Evolutionary conservation across 495 filamentous ascomycete species (phyloP).

Genomic region (Lasiosphaeris hirsuta): DNA sequence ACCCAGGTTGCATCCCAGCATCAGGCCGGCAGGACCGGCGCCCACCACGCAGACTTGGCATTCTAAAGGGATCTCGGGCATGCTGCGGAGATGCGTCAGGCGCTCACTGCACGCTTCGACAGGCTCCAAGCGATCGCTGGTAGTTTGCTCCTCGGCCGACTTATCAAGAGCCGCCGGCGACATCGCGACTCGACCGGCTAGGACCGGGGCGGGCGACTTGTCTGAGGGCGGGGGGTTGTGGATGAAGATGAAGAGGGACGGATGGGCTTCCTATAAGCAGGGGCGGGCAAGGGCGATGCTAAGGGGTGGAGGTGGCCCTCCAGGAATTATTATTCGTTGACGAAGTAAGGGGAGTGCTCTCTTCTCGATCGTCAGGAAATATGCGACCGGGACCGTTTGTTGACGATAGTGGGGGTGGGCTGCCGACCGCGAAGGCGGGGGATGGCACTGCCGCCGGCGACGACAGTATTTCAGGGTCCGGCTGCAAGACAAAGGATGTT

Average conservation of each 20-base stretch:
- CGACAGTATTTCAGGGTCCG: no score
- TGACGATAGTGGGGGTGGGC: neutral
- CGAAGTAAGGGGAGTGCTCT: no score
- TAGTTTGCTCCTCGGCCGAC: constrained; percentile 24
- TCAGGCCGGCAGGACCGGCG: constrained; percentile 66
- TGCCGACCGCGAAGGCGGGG: constrained; percentile 4
- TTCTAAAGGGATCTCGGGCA: constrained; percentile 33
- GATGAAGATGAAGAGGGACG: neutral
- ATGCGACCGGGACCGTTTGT: neutral
- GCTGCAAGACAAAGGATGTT: no score
- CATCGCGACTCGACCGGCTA: constrained; percentile 19
- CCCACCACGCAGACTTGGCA: constrained; percentile 64
- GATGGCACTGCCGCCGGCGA: neutral
- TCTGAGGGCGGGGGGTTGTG: neutral
- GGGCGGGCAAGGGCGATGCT: neutral
- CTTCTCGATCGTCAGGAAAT: no score
- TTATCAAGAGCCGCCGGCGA: constrained; percentile 28
- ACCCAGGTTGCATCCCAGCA: constrained; percentile 66
- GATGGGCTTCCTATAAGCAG: neutral
- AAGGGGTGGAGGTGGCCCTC: neutral
- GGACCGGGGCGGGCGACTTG: neutral
- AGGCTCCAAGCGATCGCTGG: constrained; percentile 21
- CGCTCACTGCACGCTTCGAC: constrained; percentile 31
- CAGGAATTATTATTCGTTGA: no score
- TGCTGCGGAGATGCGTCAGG: constrained; percentile 35